Evolutionary conservation across 192 early-diverging fungal genomes (phyloP).

Genomic region (Haplosporangium gracile): DNA sequence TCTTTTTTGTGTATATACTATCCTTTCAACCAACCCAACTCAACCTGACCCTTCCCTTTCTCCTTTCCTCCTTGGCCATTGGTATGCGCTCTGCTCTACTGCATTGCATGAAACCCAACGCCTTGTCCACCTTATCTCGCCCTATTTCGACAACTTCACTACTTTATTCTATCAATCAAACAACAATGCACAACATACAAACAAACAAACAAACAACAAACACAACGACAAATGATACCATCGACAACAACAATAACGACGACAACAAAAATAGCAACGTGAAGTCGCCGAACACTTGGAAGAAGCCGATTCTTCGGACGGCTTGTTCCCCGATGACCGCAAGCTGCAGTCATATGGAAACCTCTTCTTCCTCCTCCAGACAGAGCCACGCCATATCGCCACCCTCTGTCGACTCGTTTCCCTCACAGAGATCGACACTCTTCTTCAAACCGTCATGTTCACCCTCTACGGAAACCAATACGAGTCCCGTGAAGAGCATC

Average conservation of each 20-base stretch:
- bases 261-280: slow-evolving; percentile 67
- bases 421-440: slow-evolving; percentile 92
- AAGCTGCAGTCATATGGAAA: slow-evolving; percentile 91
- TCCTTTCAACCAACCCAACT: not conserved
- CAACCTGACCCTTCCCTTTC: not conserved
- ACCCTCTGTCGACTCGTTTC: slow-evolving; percentile 85
- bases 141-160: not conserved
- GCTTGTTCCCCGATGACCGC: slow-evolving; percentile 81
- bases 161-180: not conserved
- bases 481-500: slow-evolving; percentile 95
- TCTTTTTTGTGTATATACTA: not conserved
- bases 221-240: not conserved
- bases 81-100: not conserved
- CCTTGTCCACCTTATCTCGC: not conserved
- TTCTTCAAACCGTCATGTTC: slow-evolving; percentile 97
- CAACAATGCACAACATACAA: not conserved
- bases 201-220: not conserved
- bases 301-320: slow-evolving; percentile 65
- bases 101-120: not conserved
- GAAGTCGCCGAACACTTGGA: slow-evolving; percentile 81
- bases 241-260: not conserved
- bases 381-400: slow-evolving; percentile 93
- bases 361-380: slow-evolving; percentile 92
- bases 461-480: slow-evolving; percentile 97
- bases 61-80: not conserved